Evolutionary conservation across 179 eudicot genomes (phyloP).

Genomic region (Corrigiola litoralis): DNA sequence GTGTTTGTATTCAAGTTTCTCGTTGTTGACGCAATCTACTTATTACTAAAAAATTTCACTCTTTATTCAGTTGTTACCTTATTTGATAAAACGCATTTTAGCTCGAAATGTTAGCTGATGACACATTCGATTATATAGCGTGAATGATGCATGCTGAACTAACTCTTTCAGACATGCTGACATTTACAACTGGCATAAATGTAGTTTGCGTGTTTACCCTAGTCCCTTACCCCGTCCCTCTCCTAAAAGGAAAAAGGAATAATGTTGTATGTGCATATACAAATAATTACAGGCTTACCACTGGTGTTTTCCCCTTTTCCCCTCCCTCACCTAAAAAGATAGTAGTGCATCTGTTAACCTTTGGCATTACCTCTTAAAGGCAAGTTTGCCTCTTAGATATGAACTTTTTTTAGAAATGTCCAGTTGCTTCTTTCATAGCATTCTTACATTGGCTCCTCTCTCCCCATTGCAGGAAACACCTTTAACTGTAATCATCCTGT

Average conservation of each 20-base stretch:
- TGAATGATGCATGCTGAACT: background rate
- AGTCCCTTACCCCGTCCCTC: too few species aligned
- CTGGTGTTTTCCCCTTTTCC: background rate
- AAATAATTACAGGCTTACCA: background rate
- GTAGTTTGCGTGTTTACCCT: too few species aligned
- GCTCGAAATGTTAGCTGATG: background rate
- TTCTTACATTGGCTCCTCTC: background rate
- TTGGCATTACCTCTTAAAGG: background rate
- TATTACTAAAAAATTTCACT: too few species aligned
- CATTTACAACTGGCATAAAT: background rate
- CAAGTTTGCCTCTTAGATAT: background rate
- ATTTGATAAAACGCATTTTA: too few species aligned
- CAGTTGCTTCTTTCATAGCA: background rate
- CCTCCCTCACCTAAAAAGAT: background rate
- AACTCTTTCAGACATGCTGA: background rate
- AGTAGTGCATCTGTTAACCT: background rate
- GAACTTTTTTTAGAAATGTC: background rate
- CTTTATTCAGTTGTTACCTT: too few species aligned
- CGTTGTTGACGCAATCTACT: background rate
- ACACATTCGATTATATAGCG: background rate
- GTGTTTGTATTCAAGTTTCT: background rate
- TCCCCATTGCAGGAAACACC: constrained; percentile 65
- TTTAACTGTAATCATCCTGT: constrained; percentile 97
- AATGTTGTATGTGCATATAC: background rate
- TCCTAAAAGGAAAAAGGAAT: too few species aligned